phyloP scores from a whole-genome alignment of 164 flowering plant species.

The Hamamelis virginiana region DNA sequence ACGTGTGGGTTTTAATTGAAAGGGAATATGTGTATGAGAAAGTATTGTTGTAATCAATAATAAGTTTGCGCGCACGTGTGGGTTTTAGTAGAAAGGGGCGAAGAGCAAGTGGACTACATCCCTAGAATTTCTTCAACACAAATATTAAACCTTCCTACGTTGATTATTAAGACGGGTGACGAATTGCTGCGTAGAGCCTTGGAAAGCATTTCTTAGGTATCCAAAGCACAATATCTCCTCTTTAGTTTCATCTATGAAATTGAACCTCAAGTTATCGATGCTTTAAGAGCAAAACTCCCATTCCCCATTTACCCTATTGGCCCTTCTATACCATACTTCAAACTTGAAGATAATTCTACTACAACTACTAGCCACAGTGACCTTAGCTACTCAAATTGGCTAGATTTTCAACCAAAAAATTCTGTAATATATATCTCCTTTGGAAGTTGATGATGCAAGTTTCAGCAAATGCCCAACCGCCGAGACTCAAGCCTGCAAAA shows the following conservation, averaged over 20 bases:
- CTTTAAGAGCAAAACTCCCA: constrained; percentile 12
- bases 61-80: too few species aligned
- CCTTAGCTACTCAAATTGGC: constrained; percentile 34
- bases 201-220: neutral
- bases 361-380: neutral
- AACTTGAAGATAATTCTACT: neutral
- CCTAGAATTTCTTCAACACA: constrained; percentile 1
- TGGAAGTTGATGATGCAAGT: too few species aligned
- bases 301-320: constrained; percentile 33
- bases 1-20: too few species aligned
- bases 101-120: neutral
- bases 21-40: too few species aligned
- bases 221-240: constrained; percentile 23
- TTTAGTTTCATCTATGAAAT: constrained; percentile 27
- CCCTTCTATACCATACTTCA: constrained; percentile 28
- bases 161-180: neutral
- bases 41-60: too few species aligned
- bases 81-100: neutral
- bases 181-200: neutral
- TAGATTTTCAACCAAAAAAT: constrained; percentile 34
- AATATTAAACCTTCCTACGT: constrained; percentile 2
- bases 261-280: constrained; percentile 25
- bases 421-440: constrained; percentile 38
- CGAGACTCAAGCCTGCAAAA: too few species aligned
- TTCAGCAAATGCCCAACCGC: too few species aligned